Evolutionary conservation across 805 yeast species (phyloP), one percentile per base, ranked within the genome.

Genomic region (Yamadazyma insecticola): DNA sequence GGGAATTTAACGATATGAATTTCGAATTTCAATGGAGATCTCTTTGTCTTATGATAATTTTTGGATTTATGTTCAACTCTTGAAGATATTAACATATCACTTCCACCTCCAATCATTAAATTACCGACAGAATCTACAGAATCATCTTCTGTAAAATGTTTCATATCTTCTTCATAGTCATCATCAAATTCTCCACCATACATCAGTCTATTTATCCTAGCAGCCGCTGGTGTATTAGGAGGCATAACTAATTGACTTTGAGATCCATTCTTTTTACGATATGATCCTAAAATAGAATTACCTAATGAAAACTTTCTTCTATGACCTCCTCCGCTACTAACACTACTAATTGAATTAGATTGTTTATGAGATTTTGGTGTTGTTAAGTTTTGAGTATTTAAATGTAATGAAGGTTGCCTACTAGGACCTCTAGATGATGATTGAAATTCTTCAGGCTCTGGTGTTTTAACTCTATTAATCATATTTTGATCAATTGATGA

Each of bases 1-100:
- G 96, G 95, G 28, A 89, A 94, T 53, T 88, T 88, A 24, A 89
- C 97, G 41, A 89, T 78, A 53, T 84, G 88, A 40, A 90, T 84
- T 53, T 90, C 97, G 57, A 89, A 89, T 49, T 82, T 78, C 49
- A 90, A 69, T 13, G 95, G 95, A 10, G 67, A 55, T 36, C 53
- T 56, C 35, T 43, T 41, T 13, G 37, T 27, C 13, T 36, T 39
- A 21, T 19, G 10, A 2, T 30, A 21, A 18, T 43, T 36, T 13
- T 37, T 29, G n/a, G 63, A 26, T 48, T 55, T 40, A 36, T 77
- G 81, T 42, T 77, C 81, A 27, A 77, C 45, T 43, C 78, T 58
- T 30, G 79, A 70, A 3, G 81, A 74, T 6, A 76, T 55, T 43
- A 78, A 61, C 81, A 77, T 76, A 48, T 78, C 81, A 29, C 67